Evolutionary conservation across 2,329 filamentous ascomycete species (phyloP), one percentile per base, ranked within the genome.

Genomic region (Aspergillus neoniger): DNA sequence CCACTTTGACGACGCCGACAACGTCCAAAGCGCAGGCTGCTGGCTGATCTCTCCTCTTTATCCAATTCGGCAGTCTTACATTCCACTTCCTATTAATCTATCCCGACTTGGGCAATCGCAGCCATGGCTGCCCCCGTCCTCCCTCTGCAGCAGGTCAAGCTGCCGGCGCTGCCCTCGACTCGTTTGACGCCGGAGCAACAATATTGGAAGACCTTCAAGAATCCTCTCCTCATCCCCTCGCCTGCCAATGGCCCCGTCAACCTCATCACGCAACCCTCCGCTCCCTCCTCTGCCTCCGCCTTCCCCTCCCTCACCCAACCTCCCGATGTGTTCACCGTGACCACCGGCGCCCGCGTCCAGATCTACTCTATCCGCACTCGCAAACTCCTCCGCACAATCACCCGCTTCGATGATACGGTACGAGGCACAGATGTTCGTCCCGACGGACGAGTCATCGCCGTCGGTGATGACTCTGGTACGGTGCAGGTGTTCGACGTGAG

Each of bases 151-250:
- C 89, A 89, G 76, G 81, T 96, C 73, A 96, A 92, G 83, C 85
- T 96, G 73, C 88, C 94, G 59, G 85, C 90, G 65, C 91, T 91
- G 54, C 92, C 92, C 59, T 88, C 90, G 43, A 89, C 91, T 57
- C 72, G 72, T 52, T 80, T 94, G 51, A 96, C 94, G 5, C 89
- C 93, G 32, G 95, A 99, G 81, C 93, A 98, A 80, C 86, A 89
- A 67, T 98, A 98, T 83, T 99, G 96, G 96, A 90, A 90, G 74
- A 89, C 90, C 12, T 99, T 99, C 82, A 92, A 91, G 79, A 95
- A 93, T 68, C 91, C 93, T 67, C 87, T 96, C 60, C 88, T 94
- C 63, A 88, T 98, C 63, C 91, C 95, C 49, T 96, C 94, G 64
- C 92, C 93, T 65, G 92, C 95, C 65, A 91, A 91, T 73, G 92